Evolutionary conservation across 495 filamentous ascomycete species (phyloP), one percentile per base, ranked within the genome.

Genomic region (Aspergillus baeticus): DNA sequence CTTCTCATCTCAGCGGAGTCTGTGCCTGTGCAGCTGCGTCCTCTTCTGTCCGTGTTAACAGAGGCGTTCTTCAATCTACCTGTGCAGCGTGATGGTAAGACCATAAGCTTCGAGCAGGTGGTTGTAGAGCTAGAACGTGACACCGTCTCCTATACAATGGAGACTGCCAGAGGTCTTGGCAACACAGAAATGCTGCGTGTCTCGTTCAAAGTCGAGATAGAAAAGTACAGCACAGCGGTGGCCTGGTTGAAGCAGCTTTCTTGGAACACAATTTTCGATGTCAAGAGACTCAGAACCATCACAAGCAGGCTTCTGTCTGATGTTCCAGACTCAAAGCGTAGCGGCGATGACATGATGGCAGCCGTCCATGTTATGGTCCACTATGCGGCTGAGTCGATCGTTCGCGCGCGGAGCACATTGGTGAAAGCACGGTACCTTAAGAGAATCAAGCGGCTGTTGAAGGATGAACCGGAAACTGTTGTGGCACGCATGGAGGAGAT

Each of bases 61-160:
- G 88, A 90, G 54, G 95, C 92, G 59, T 96, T 97, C 78, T 99
- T 98, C 77, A 91, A 89, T 64, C 89, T 91, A 1, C 93, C 92
- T 0, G 84, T 99, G 44, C 70, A 80, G 65, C 84, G 84, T n/a
- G 80, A 92, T 64, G 92, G 89, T 41, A 77, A 90, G 65, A 81
- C 78, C 10, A 73, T 99, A 14, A 85, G 88, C 56, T 99, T 97
- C 66, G 95, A 98, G 63, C 79, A 96, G 46, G 90, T 98, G 21
- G 90, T 96, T 13, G 88, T 88, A 55, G 83, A 91, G 57, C 75
- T 99, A 21, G 95, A 98, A 69, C 84, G 86, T 64, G 92, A 97
- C 63, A 98, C 95, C 0, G 86, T 97, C 48, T 83, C 82, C 57
- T 97, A 95, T 66, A 74, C 70, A 2, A 85, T 96, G 64, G 83